phyloP scores from a whole-genome alignment of 1,284 basidiomycete species.

The Sanghuangporus weigelae region DNA sequence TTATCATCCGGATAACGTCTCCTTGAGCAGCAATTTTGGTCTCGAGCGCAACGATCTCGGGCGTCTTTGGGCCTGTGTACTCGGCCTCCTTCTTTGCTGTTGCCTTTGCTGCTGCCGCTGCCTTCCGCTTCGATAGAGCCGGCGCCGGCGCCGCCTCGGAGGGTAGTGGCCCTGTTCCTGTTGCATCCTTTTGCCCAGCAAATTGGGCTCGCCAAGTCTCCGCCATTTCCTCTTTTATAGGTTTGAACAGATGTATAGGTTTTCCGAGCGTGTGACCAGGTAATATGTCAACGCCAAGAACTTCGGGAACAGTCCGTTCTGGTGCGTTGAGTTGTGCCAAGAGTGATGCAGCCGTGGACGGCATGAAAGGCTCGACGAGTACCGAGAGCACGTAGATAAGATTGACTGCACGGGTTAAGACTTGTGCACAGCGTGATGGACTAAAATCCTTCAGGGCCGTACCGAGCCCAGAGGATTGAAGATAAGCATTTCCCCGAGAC shows the following conservation, averaged over 20 bases:
- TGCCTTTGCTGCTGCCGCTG: conserved; percentile 29
- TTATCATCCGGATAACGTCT: conserved; percentile 59
- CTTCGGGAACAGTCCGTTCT: conserved; percentile 66
- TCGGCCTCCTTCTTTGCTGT: conserved; percentile 24
- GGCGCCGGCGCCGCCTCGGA: conserved; percentile 40
- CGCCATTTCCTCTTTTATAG: conserved; percentile 89
- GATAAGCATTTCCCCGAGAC: conserved; percentile 89
- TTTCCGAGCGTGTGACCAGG: conserved; percentile 83
- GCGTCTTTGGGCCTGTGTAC: conserved; percentile 49
- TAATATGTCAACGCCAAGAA: conserved; percentile 75
- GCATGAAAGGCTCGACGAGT: conserved; percentile 95
- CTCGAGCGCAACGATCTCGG: conserved; percentile 60
- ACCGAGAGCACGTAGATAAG: conserved; percentile 89
- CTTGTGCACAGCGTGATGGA: conserved; percentile 84
- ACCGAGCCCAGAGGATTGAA: conserved; percentile 88
- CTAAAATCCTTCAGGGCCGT: conserved; percentile 83
- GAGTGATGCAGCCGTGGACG: conserved; percentile 79
- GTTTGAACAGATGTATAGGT: conserved; percentile 90
- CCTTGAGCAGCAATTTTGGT: conserved; percentile 74
- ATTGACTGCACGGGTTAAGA: conserved; percentile 87
- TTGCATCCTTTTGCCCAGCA: conserved; percentile 50
- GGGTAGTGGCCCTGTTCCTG: conserved; percentile 26
- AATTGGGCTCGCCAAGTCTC: conserved; percentile 82
- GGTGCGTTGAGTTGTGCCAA: conserved; percentile 90
- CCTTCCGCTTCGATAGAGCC: conserved; percentile 51